phyloP scores from a whole-genome alignment of 495 filamentous ascomycete species.

The Penicillium riverlandense region DNA sequence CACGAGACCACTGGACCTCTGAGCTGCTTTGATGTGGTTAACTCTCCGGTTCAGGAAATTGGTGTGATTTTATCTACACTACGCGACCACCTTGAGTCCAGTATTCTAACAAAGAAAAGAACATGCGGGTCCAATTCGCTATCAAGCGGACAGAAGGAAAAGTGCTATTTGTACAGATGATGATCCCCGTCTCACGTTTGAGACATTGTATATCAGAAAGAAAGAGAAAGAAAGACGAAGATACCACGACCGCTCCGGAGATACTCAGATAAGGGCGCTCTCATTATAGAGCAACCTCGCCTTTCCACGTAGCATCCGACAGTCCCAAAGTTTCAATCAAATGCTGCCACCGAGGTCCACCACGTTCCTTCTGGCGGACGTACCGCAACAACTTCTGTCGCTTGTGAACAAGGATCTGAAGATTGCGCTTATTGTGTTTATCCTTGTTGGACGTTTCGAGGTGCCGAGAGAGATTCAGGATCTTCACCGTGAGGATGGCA shows the following conservation, averaged over 20 bases:
- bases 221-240: constrained; percentile 3
- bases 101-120: background rate
- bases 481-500: constrained; percentile 94
- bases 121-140: background rate
- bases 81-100: background rate
- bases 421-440: constrained; percentile 88
- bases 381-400: constrained; percentile 83
- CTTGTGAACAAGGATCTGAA: constrained; percentile 78
- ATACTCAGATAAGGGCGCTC: background rate
- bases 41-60: no score
- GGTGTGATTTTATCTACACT: no score
- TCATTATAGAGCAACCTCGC: constrained; percentile 69
- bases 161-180: constrained; percentile 22
- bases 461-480: constrained; percentile 64
- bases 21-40: no score
- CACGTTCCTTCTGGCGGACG: constrained; percentile 80
- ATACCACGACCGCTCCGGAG: background rate
- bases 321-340: constrained; percentile 75
- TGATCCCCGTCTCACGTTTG: constrained; percentile 2
- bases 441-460: constrained; percentile 54
- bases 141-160: background rate
- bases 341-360: constrained; percentile 80
- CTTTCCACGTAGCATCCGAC: constrained; percentile 78
- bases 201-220: constrained; percentile 5
- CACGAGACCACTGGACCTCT: no score